Evolutionary conservation across 2,329 filamentous ascomycete genomes (phyloP), one percentile per base, ranked within the genome.

Genomic region (Fusarium sororula): DNA sequence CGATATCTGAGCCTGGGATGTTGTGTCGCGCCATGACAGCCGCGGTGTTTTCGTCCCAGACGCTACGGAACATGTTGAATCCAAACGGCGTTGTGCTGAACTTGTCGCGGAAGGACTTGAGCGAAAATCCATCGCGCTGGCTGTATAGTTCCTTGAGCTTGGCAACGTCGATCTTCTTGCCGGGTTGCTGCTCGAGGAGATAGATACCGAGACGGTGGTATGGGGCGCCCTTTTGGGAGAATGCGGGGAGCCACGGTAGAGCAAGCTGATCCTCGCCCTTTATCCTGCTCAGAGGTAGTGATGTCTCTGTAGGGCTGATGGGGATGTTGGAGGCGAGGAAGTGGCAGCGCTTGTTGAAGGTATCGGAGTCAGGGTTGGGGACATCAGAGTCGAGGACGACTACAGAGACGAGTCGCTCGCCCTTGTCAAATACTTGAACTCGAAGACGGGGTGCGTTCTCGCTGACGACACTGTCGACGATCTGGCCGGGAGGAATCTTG

Each of bases 361-460:
- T 85, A 82, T 99, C 93, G 26, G 84, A 88, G 69, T 92, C 91
- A 10, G 92, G 83, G 74, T 95, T 90, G 61, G 96, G 96, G 0
- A 98, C 94, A 84, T 99, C 96, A 3, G 94, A 88, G 84, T 99
- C 96, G 71, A 98, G 87, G 57, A 98, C 92, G 4, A 92, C 93
- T 44, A 99, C 88, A 15, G 93, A 94, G 76, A 98, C 91, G 37
- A 98, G 88, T 78, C 94, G 93, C 82, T 94, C 88, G 72, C 94
- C 95, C 61, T 89, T 87, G 80, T 96, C 91, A 81, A 98, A 99
- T 41, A 93, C 89, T 83, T 98, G 96, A 24, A 98, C 91, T 65
- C 90, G 91, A 72, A 99, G 87, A 32, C 91, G 91, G 4, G 95
- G 93, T 3, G 93, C 85, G 26, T 87, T 85, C 81, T 96, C 93